Conservation (phyloP, 305 asterid species). For the Fraxinus paxiana region DNA sequence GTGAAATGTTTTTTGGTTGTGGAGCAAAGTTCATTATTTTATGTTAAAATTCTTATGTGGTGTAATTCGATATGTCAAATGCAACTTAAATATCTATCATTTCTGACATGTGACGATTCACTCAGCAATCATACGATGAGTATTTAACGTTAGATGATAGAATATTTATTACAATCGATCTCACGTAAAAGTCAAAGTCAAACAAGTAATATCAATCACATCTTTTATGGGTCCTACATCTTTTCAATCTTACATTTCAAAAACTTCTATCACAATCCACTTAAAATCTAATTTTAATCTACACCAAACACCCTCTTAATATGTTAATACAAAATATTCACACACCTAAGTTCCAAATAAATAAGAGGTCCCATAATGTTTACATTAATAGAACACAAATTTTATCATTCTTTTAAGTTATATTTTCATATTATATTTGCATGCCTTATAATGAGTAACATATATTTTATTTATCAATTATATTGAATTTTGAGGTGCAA, state of each 20-base stretch:
- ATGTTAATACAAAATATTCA: background rate
- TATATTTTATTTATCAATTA: too few relatives aligned
- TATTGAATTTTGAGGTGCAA: background rate
- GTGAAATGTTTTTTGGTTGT: too few relatives aligned
- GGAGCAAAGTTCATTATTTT: too few relatives aligned
- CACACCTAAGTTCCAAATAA: too few relatives aligned
- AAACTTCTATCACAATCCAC: too few relatives aligned
- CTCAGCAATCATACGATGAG: background rate
- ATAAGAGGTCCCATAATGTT: background rate
- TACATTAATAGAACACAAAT: background rate
- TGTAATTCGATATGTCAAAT: background rate
- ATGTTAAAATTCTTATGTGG: background rate
- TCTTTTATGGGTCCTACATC: too few relatives aligned
- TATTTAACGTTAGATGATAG: background rate
- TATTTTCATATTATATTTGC: background rate
- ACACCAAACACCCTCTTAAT: too few relatives aligned
- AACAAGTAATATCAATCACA: too few relatives aligned
- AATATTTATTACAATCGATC: too few relatives aligned
- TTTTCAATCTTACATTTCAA: too few relatives aligned
- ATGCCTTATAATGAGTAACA: background rate
- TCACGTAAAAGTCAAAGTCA: too few relatives aligned
- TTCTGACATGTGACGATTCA: background rate
- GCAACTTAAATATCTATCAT: background rate
- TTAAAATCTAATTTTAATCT: too few relatives aligned
- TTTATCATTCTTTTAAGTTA: background rate